Percentiles rank a stretch among this genome's conserved stretches.
Evolutionary conservation across 371 early-diverging fungal genomes (phyloP).

Genomic region (Lichtheimia ornata): DNA sequence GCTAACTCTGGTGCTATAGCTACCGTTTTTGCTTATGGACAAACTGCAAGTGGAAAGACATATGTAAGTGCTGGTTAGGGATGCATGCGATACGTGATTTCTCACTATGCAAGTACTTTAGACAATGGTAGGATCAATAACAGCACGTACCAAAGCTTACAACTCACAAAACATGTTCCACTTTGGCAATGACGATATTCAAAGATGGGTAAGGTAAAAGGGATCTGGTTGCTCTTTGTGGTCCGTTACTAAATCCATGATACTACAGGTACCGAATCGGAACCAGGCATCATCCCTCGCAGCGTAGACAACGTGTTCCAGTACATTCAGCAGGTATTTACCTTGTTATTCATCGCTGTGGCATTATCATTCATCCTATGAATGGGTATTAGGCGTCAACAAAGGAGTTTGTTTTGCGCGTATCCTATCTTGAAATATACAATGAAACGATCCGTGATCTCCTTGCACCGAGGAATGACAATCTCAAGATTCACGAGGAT

Average conservation of each 20-base stretch:
- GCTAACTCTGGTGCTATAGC: conserved; percentile 31
- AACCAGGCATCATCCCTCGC: conserved; percentile 61
- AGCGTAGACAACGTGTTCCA: conserved; percentile 58
- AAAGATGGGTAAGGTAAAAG: conserved; percentile 31
- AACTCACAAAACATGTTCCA: no score
- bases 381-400: conserved; percentile 34
- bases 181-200: background rate
- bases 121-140: conserved; percentile 20
- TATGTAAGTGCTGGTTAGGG: conserved; percentile 30
- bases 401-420: conserved; percentile 84
- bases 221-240: background rate
- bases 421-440: conserved; percentile 97
- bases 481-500: conserved; percentile 83
- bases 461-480: conserved; percentile 73
- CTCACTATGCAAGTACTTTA: conserved; percentile 3
- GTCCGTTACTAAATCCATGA: conserved; percentile 28
- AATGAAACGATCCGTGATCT: conserved; percentile 95
- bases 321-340: conserved; percentile 45
- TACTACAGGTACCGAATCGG: conserved; percentile 53
- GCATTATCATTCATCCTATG: conserved; percentile 1
- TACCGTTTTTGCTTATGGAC: conserved; percentile 80
- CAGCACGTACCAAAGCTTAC: no score
- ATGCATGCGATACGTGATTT: background rate
- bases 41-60: conserved; percentile 87
- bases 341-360: background rate